phyloP scores from a whole-genome alignment of 2,329 filamentous ascomycete genomes.

The Triangularia setosa region DNA sequence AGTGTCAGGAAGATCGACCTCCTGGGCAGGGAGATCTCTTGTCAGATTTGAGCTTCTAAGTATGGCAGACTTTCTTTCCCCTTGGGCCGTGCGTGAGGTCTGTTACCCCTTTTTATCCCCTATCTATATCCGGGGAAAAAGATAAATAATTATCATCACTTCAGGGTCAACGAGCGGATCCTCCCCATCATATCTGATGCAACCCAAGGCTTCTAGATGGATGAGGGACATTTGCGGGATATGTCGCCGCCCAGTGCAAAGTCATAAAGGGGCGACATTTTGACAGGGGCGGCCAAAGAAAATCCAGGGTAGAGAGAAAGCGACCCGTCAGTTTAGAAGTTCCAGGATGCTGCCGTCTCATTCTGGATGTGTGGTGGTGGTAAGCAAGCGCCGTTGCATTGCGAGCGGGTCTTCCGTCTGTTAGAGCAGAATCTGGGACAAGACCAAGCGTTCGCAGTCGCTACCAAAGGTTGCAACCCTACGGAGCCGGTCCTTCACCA shows the following conservation, averaged over 20 bases:
- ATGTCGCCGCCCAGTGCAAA: neutral
- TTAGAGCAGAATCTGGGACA: conserved; percentile 23
- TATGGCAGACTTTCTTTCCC: neutral
- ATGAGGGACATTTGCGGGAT: neutral
- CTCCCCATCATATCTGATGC: conserved; percentile 1
- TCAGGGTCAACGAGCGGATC: neutral
- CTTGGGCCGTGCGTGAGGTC: neutral
- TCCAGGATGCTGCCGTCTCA: neutral
- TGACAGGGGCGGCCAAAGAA: neutral
- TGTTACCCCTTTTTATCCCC: neutral
- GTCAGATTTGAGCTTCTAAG: neutral
- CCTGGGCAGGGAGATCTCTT: neutral
- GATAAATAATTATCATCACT: neutral
- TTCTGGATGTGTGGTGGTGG: neutral
- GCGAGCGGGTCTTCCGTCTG: conserved; percentile 11
- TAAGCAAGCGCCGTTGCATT: conserved; percentile 5
- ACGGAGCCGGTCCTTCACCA: neutral
- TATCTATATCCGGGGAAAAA: neutral
- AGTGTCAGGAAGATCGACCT: neutral
- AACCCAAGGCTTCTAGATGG: neutral
- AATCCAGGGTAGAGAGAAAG: neutral
- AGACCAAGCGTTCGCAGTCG: conserved; percentile 14
- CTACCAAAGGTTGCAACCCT: conserved; percentile 18
- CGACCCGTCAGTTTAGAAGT: neutral
- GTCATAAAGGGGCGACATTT: neutral